Conservation (phyloP, 2,329 filamentous ascomycete species). For the Sclerotinia subarctica region DNA sequence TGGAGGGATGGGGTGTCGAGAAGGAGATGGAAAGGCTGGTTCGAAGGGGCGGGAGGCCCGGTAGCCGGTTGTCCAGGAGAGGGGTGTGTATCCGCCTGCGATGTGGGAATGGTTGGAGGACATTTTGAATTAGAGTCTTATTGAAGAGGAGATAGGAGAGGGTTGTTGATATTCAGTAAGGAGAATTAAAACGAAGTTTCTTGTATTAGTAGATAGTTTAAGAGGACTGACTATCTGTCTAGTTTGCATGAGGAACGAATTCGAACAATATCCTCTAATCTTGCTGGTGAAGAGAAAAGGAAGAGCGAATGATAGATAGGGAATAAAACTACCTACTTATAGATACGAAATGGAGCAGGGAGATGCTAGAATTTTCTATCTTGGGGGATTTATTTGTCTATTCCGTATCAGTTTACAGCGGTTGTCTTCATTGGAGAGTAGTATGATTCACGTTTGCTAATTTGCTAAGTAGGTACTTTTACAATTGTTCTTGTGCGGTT, state of each 20-base stretch:
- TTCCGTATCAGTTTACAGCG: not conserved
- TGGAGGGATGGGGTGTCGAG: not conserved
- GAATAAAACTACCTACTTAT: not conserved
- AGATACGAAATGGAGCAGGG: not conserved
- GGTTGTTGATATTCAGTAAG: not conserved
- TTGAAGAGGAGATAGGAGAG: not conserved
- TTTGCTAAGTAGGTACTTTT: not conserved
- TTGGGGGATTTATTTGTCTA: not conserved
- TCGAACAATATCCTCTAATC: not conserved
- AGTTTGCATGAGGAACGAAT: not conserved
- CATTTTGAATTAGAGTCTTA: not conserved
- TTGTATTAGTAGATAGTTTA: not conserved
- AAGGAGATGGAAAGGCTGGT: not conserved
- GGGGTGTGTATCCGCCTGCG: not conserved
- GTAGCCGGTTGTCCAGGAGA: slow-evolving; percentile 3
- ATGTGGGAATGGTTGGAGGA: not conserved
- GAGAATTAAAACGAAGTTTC: not conserved
- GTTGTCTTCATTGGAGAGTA: not conserved
- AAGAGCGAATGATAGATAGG: not conserved
- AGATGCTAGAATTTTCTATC: not conserved
- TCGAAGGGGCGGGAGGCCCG: not conserved
- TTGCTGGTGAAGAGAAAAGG: no score
- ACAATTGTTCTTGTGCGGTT: not conserved
- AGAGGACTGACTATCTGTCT: not conserved
- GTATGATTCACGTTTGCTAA: not conserved